These are phyloP conservation scores for Crepidotus variabilis DNA, from an alignment of 768 basidiomycete species.

Conservation along the genomic window DNA sequence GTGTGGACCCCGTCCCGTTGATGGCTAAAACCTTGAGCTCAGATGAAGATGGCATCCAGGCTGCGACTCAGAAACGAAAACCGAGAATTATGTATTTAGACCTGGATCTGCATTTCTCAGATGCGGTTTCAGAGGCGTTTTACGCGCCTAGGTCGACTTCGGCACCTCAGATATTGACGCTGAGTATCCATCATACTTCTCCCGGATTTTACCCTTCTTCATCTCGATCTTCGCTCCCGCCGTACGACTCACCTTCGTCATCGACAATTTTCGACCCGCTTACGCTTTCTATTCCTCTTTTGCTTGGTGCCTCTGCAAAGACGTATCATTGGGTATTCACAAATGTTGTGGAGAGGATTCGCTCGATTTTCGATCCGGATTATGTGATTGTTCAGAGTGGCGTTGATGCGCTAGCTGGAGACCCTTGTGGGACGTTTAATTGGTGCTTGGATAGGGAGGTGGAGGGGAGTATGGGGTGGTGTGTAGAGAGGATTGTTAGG, in stretches of 20 bases:
- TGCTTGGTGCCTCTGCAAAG: constrained; percentile 58
- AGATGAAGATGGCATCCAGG: neutral
- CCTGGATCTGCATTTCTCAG: constrained; percentile 88
- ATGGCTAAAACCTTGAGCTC: constrained; percentile 1
- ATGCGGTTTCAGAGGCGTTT: constrained; percentile 83
- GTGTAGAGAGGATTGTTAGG: constrained; percentile 44
- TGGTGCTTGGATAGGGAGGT: constrained; percentile 50
- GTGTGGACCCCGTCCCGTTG: constrained; percentile 11
- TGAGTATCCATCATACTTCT: constrained; percentile 82
- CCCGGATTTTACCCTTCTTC: constrained; percentile 83
- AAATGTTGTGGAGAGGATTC: constrained; percentile 52
- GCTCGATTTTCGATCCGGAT: constrained; percentile 65
- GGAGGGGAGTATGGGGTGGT: constrained; percentile 72
- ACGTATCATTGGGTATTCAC: constrained; percentile 68
- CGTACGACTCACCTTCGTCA: constrained; percentile 20
- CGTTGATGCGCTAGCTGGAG: constrained; percentile 81
- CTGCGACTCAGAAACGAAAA: too few relatives aligned
- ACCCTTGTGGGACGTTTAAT: constrained; percentile 74
- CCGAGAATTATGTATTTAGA: constrained; percentile 87
- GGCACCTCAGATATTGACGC: constrained; percentile 52
- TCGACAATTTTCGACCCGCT: constrained; percentile 44
- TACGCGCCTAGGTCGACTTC: constrained; percentile 31
- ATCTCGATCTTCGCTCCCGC: constrained; percentile 42
- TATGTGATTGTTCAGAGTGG: constrained; percentile 85
- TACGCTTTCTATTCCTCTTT: constrained; percentile 79